A percentile compares a stretch with the other conserved stretches of the same genome.
Conservation (phyloP, 148 eudicot species). For the Mesembryanthemum crystallinum region DNA sequence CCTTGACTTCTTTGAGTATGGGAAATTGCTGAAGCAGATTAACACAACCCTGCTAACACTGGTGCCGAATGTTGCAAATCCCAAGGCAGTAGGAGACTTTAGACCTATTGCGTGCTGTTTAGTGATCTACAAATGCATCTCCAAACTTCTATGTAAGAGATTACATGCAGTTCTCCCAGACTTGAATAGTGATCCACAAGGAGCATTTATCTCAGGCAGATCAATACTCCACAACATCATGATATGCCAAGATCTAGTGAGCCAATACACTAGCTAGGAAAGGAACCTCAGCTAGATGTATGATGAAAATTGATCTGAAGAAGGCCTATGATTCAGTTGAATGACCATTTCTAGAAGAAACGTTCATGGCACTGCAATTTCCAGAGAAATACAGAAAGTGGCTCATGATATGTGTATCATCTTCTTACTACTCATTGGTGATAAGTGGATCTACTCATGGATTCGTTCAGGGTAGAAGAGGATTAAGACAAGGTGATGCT, state of each 20-base stretch:
- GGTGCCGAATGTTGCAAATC: background rate
- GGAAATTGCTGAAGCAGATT: background rate
- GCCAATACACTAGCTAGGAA: background rate
- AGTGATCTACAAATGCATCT: background rate
- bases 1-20: background rate
- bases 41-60: background rate
- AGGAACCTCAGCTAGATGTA: background rate
- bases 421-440: background rate
- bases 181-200: background rate
- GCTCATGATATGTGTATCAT: background rate
- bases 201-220: background rate
- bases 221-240: background rate
- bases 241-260: background rate
- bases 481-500: no score
- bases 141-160: background rate
- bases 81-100: background rate
- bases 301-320: no score
- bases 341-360: no score
- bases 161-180: background rate
- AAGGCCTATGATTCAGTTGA: no score
- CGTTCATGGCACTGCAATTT: background rate
- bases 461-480: background rate
- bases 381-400: background rate
- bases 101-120: background rate
- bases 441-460: background rate